Evolutionary conservation across 1,284 basidiomycete species (phyloP).

Genomic region (Puccinia triticina): DNA sequence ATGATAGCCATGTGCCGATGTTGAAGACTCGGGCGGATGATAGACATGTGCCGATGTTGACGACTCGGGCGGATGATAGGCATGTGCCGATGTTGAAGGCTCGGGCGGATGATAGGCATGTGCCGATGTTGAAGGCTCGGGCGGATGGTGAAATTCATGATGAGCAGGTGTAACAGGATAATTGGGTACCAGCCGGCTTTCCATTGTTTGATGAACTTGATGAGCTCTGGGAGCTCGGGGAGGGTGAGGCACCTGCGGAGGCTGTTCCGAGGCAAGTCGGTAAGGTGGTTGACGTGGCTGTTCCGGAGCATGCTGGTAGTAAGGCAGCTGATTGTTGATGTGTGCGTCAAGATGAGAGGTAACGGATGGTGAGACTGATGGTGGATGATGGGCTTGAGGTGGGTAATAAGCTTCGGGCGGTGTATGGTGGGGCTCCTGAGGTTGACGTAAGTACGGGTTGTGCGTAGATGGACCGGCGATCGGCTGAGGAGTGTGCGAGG

Average conservation of each 20-base stretch:
- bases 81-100: background rate
- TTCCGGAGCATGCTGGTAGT: background rate
- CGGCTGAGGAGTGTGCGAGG: background rate
- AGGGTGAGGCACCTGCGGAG: background rate
- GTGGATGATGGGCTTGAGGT: conserved; percentile 1
- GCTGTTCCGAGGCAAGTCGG: background rate
- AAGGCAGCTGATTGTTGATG: background rate
- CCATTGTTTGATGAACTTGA: background rate
- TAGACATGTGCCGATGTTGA: background rate
- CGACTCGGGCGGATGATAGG: background rate
- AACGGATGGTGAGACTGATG: background rate
- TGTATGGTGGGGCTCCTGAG: background rate
- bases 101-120: background rate
- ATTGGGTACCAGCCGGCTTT: conserved; percentile 2
- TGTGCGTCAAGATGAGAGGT: background rate
- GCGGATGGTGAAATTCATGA: conserved; percentile 14
- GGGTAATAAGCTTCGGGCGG: background rate
- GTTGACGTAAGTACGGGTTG: background rate
- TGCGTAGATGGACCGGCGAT: background rate
- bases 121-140: background rate
- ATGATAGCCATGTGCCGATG: background rate
- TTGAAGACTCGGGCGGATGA: background rate
- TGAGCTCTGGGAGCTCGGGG: background rate
- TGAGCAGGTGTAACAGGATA: conserved; percentile 12
- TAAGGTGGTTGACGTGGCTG: background rate